Evolutionary conservation across 345 rosid genomes (phyloP).

Genomic region (Melastoma malabathricum): DNA sequence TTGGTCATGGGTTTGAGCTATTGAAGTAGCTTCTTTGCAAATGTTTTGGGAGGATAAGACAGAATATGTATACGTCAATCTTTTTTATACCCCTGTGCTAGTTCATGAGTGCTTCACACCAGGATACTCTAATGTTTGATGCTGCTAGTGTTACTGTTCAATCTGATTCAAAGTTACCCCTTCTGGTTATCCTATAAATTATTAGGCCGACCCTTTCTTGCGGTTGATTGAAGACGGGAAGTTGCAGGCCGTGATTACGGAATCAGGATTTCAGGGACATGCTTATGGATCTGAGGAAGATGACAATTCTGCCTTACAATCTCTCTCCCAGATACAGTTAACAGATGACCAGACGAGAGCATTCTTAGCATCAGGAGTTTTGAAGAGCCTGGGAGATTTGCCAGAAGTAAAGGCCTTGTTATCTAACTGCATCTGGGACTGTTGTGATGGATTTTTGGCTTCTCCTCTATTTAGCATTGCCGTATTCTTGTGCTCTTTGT

Average conservation of each 20-base stretch:
- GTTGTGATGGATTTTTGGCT: not conserved
- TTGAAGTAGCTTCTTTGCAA: too few species aligned
- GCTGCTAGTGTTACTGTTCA: not conserved
- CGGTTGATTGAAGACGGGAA: slow-evolving; percentile 64
- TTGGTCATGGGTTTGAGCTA: too few species aligned
- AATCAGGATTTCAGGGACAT: slow-evolving; percentile 17
- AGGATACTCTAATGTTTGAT: not conserved
- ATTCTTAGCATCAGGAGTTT: slow-evolving; percentile 40
- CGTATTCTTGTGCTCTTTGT: slow-evolving; percentile 6
- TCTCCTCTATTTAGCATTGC: not conserved
- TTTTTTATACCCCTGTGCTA: too few species aligned
- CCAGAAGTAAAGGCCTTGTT: slow-evolving; percentile 27
- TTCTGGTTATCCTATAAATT: not conserved
- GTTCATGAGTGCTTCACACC: too few species aligned
- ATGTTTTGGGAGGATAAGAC: too few species aligned
- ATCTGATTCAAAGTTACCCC: not conserved
- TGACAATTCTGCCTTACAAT: slow-evolving; percentile 41
- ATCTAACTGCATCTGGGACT: too few species aligned
- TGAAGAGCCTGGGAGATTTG: slow-evolving; percentile 44
- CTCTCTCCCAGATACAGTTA: slow-evolving; percentile 34
- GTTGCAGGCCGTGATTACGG: slow-evolving; percentile 36
- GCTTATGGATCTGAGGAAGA: slow-evolving; percentile 56
- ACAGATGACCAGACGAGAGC: slow-evolving; percentile 42
- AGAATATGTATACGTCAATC: too few species aligned
- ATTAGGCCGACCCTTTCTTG: slow-evolving; percentile 79